phyloP scores from a whole-genome alignment of 179 eudicot species.

The Nepenthes alata region DNA sequence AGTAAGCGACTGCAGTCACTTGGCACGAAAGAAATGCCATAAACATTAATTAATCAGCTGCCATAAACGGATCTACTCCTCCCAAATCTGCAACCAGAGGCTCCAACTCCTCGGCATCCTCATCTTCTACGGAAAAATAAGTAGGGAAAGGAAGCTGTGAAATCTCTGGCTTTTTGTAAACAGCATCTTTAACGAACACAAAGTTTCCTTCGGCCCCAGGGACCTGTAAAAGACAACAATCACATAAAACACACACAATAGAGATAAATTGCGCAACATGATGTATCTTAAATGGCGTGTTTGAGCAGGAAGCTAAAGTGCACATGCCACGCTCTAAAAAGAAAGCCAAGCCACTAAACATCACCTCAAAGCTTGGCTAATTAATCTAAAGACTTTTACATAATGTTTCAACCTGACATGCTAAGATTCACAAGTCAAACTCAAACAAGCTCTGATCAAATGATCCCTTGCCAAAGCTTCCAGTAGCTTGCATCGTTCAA shows the following conservation, averaged over 20 bases:
- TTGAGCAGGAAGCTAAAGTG: background rate
- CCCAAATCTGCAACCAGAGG: constrained; percentile 84
- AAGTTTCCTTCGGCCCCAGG: constrained; percentile 89
- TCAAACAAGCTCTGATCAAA: too few relatives aligned
- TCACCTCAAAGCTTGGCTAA: too few relatives aligned
- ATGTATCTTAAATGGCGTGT: background rate
- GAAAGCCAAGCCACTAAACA: too few relatives aligned
- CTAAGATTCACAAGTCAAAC: too few relatives aligned
- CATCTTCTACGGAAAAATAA: constrained; percentile 56
- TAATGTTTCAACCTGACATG: too few relatives aligned
- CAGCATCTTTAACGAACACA: constrained; percentile 78
- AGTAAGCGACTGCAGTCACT: too few relatives aligned
- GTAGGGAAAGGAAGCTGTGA: constrained; percentile 84
- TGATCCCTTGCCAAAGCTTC: too few relatives aligned
- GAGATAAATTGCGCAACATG: background rate
- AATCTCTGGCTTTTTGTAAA: constrained; percentile 52
- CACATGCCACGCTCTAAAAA: too few relatives aligned
- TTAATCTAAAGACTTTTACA: too few relatives aligned
- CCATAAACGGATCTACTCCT: constrained; percentile 89
- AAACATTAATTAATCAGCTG: constrained; percentile 38
- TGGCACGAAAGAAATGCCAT: background rate
- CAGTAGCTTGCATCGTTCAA: too few relatives aligned
- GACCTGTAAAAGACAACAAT: constrained; percentile 29
- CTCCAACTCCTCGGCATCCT: constrained; percentile 39
- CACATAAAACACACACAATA: background rate